Percentiles rank a stretch among this genome's conserved stretches.
phyloP scores from a whole-genome alignment of 192 early-diverging fungal species.

The Chytriomyces hyalinus region DNA sequence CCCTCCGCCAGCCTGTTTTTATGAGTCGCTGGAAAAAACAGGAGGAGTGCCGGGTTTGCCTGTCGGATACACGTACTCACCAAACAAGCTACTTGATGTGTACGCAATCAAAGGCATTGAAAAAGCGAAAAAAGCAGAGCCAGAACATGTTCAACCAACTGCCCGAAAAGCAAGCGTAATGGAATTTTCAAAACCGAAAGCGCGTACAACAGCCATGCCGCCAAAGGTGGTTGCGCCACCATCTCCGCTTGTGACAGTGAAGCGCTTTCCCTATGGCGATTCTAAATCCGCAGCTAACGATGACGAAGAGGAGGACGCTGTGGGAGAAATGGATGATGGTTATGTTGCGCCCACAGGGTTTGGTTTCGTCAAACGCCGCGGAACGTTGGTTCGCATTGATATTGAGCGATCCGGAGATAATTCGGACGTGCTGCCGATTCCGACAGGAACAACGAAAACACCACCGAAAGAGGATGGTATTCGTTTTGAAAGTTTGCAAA shows the following conservation, averaged over 20 bases:
- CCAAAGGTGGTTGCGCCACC: background rate
- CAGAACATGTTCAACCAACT: background rate
- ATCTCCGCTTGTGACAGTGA: background rate
- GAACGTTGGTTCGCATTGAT: slow-evolving; percentile 17
- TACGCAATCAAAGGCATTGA: slow-evolving; percentile 38
- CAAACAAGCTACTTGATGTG: slow-evolving; percentile 48
- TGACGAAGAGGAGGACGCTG: slow-evolving; percentile 12
- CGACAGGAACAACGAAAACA: slow-evolving; percentile 28
- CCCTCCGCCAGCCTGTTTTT: slow-evolving; percentile 45
- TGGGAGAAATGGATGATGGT: background rate
- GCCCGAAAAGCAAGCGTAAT: background rate
- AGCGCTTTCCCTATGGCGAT: too few relatives aligned
- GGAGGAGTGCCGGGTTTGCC: slow-evolving; percentile 56
- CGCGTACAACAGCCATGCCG: background rate
- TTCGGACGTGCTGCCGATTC: slow-evolving; percentile 15
- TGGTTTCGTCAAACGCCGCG: slow-evolving; percentile 31
- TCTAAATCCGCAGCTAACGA: background rate
- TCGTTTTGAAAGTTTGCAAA: background rate
- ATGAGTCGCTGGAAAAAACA: slow-evolving; percentile 54
- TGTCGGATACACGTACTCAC: slow-evolving; percentile 58
- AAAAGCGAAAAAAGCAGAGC: slow-evolving; percentile 10
- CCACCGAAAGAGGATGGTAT: slow-evolving; percentile 18
- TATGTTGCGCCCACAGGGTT: slow-evolving; percentile 4
- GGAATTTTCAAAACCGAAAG: background rate
- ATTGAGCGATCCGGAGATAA: background rate